Evolutionary conservation across 2,329 filamentous ascomycete species (phyloP).

Genomic region (Hypoxylon rubiginosum): DNA sequence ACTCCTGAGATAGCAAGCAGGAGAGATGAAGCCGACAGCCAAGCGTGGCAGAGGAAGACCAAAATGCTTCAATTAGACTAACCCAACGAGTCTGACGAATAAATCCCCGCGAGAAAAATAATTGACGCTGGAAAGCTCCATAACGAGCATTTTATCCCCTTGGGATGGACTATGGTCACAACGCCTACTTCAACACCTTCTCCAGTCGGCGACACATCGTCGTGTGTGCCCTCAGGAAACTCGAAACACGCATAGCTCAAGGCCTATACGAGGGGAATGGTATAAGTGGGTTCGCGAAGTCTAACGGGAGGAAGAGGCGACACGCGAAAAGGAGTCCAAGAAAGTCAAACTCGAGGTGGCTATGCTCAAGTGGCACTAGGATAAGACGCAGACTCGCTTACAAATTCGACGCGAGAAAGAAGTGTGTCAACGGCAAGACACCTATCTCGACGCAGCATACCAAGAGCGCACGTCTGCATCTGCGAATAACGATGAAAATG

Average conservation of each 20-base stretch:
- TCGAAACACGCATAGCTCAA: slow-evolving; percentile 58
- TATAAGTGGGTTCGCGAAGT: slow-evolving; percentile 61
- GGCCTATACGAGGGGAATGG: slow-evolving; percentile 63
- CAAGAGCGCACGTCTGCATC: slow-evolving; percentile 55
- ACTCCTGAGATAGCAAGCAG: background rate
- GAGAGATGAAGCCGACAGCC: slow-evolving; percentile 26
- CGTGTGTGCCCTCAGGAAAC: slow-evolving; percentile 56
- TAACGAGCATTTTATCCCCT: slow-evolving; percentile 51
- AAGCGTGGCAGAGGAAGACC: slow-evolving; percentile 32
- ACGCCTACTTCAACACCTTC: slow-evolving; percentile 51
- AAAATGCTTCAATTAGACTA: slow-evolving; percentile 25
- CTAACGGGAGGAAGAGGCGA: slow-evolving; percentile 60
- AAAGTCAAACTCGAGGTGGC: slow-evolving; percentile 63
- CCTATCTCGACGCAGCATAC: slow-evolving; percentile 59
- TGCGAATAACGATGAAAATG: slow-evolving; percentile 52
- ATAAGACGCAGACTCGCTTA: slow-evolving; percentile 58
- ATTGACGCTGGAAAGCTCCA: slow-evolving; percentile 47
- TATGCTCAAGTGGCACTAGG: slow-evolving; percentile 62
- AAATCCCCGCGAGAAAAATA: slow-evolving; percentile 47
- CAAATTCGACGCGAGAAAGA: slow-evolving; percentile 57
- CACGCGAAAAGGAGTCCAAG: slow-evolving; percentile 62
- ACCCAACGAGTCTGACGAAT: slow-evolving; percentile 27
- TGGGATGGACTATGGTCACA: slow-evolving; percentile 52
- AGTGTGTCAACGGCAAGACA: slow-evolving; percentile 58
- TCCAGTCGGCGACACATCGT: slow-evolving; percentile 51